Percentiles rank a stretch among this genome's conserved stretches.
Conservation (phyloP, 1,284 basidiomycete species). For the Sporisorium sorghi region DNA sequence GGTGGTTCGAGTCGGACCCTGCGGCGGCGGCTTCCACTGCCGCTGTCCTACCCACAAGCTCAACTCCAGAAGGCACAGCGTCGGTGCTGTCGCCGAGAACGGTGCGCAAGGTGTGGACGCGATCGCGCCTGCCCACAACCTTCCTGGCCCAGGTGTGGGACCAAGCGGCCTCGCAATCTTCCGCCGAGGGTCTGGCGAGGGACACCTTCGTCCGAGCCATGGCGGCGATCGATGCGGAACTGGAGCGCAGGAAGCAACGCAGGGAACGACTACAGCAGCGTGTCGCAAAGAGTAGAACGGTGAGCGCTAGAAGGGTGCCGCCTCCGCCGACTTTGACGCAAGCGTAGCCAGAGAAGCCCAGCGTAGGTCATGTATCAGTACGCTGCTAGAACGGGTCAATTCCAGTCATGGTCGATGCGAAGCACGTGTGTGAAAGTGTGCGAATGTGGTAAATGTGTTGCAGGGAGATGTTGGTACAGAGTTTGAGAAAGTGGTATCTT, state of each 20-base stretch:
- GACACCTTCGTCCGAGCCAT: conserved; percentile 26
- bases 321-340: conserved; percentile 15
- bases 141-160: conserved; percentile 37
- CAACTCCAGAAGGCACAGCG: neutral
- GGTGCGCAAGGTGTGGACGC: conserved; percentile 25
- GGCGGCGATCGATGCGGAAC: conserved; percentile 38
- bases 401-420: neutral
- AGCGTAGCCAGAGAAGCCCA: neutral
- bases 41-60: neutral
- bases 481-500: conserved; percentile 6
- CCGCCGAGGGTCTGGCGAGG: neutral
- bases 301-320: conserved; percentile 11
- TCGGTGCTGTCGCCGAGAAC: conserved; percentile 11
- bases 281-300: neutral
- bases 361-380: too few species aligned
- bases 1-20: conserved; percentile 45
- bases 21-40: neutral
- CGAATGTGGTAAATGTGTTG: neutral
- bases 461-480: neutral
- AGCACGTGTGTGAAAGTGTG: neutral
- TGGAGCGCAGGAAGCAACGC: conserved; percentile 15
- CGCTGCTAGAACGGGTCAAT: neutral
- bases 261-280: neutral
- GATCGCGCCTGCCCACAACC: conserved; percentile 9
- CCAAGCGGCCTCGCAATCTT: neutral